phyloP scores from a whole-genome alignment of 345 rosid species.

The Rhodamnia argentea region DNA sequence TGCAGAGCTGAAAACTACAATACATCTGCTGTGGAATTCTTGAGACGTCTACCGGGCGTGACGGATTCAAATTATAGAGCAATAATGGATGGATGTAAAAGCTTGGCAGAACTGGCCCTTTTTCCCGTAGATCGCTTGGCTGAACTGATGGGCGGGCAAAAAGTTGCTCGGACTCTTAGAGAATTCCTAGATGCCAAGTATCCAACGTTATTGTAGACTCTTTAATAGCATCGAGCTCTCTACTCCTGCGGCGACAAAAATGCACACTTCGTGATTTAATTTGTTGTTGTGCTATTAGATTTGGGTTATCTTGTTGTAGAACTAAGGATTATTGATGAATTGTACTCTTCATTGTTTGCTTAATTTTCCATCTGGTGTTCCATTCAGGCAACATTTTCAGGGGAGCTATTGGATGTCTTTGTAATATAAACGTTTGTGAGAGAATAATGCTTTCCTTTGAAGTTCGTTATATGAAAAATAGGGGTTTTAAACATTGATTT shows the following conservation, averaged over 20 bases:
- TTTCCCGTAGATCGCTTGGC: slow-evolving; percentile 59
- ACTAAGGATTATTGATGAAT: background rate
- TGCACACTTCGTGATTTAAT: background rate
- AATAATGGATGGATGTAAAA: slow-evolving; percentile 83
- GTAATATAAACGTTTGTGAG: background rate
- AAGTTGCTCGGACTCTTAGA: slow-evolving; percentile 69
- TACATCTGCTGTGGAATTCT: slow-evolving; percentile 86
- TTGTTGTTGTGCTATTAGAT: background rate
- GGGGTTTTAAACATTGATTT: background rate
- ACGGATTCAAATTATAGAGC: slow-evolving; percentile 76
- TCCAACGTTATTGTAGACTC: slow-evolving; percentile 56
- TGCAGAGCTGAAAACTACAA: slow-evolving; percentile 91
- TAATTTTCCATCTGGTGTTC: background rate
- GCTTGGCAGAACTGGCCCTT: slow-evolving; percentile 71
- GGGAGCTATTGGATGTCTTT: background rate
- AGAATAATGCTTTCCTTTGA: background rate
- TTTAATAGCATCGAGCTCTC: background rate
- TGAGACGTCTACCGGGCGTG: slow-evolving; percentile 90
- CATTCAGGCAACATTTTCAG: background rate
- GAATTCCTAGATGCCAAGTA: slow-evolving; percentile 93
- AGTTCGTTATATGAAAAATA: background rate
- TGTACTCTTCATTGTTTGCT: background rate
- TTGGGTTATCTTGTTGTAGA: background rate
- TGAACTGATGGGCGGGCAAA: slow-evolving; percentile 82
- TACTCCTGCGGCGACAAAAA: background rate